A percentile compares a stretch with the other conserved stretches of the same genome.
These are phyloP conservation scores for Nitzschia sp. DNA, from an alignment of 108 stramenopile genomes.

Conservation along the genomic window DNA sequence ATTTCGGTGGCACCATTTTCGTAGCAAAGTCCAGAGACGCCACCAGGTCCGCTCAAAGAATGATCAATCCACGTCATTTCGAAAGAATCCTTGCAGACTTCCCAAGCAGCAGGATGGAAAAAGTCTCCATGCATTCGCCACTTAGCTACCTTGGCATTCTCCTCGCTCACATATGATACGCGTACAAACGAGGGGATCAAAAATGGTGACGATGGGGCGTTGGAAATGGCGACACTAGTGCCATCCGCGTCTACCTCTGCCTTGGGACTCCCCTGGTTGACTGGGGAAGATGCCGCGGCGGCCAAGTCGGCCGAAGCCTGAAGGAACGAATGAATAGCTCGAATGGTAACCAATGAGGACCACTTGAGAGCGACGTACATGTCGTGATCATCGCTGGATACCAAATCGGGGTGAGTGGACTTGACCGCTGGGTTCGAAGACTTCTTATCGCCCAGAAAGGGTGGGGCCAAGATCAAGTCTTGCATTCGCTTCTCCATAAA, in stretches of 20 bases:
- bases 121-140: constrained; percentile 84
- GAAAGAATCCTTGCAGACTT: constrained; percentile 87
- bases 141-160: constrained; percentile 84
- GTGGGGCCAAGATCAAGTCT: constrained; percentile 79
- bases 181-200: constrained; percentile 87
- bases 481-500: constrained; percentile 88
- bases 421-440: constrained; percentile 54
- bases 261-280: constrained; percentile 35
- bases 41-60: constrained; percentile 69
- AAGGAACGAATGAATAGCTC: constrained; percentile 69
- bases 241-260: constrained; percentile 51
- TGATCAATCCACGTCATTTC: constrained; percentile 86
- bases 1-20: constrained; percentile 26
- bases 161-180: constrained; percentile 86
- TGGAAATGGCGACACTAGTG: constrained; percentile 45
- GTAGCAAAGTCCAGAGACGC: constrained; percentile 70
- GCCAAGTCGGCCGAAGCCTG: constrained; percentile 88
- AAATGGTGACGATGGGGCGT: constrained; percentile 70
- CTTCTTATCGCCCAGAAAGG: constrained; percentile 61
- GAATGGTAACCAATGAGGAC: constrained; percentile 78
- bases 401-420: constrained; percentile 79
- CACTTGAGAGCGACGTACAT: constrained; percentile 83
- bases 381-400: constrained; percentile 86
- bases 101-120: constrained; percentile 90
- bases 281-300: constrained; percentile 67